Percentiles rank a stretch among this genome's conserved stretches.
These are phyloP conservation scores for Setaria viridis DNA, from an alignment of 202 grass and related monocot species.

Conservation along the genomic window DNA sequence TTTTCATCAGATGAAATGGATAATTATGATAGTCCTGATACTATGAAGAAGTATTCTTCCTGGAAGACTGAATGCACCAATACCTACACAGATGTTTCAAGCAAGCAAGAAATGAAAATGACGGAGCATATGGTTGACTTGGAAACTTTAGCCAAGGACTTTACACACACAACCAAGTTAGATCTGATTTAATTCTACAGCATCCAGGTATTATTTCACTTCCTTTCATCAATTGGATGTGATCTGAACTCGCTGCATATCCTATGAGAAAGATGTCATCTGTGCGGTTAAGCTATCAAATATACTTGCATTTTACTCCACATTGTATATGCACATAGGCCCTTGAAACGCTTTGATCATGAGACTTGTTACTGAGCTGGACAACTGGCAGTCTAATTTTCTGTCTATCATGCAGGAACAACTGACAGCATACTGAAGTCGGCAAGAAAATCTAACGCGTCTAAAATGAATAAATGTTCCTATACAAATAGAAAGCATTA, in stretches of 20 bases:
- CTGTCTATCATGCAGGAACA: conserved; percentile 22
- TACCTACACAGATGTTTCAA: conserved; percentile 43
- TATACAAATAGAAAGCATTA: conserved; percentile 15
- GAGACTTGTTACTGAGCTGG: neutral
- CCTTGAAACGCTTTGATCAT: too few species aligned
- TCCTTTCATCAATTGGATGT: neutral
- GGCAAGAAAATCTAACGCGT: neutral
- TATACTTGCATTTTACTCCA: conserved; percentile 9
- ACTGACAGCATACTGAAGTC: neutral
- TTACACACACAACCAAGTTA: conserved; percentile 41
- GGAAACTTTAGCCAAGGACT: conserved; percentile 56
- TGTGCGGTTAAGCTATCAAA: neutral
- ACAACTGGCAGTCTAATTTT: neutral
- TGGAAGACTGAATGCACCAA: conserved; percentile 33
- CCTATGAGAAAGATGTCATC: neutral
- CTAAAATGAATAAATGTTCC: conserved; percentile 17
- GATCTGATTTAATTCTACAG: conserved; percentile 41
- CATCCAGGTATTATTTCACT: conserved; percentile 34
- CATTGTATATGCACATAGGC: neutral
- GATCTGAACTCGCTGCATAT: neutral
- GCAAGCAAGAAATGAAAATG: conserved; percentile 40
- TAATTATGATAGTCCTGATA: conserved; percentile 32
- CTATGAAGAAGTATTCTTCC: conserved; percentile 34
- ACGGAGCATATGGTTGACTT: conserved; percentile 37
- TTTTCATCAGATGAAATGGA: conserved; percentile 59